These are phyloP conservation scores for Salix brachista DNA, from an alignment of 345 rosid species.

Conservation along the genomic window DNA sequence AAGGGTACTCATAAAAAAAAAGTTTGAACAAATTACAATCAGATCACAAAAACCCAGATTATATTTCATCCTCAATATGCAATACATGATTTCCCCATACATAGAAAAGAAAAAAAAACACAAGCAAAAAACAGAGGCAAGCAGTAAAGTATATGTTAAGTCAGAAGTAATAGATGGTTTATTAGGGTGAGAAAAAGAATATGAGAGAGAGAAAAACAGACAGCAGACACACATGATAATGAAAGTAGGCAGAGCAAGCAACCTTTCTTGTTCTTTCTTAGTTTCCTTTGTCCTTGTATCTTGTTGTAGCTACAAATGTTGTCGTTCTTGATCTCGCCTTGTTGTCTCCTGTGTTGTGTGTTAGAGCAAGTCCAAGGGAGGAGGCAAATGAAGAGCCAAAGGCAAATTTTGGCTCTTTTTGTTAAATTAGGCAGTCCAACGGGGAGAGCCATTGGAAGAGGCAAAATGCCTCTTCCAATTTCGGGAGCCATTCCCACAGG, in stretches of 20 bases:
- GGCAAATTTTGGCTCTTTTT: no score
- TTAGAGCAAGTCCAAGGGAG: no score
- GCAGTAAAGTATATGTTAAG: not conserved
- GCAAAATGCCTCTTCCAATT: no score
- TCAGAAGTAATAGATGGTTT: not conserved
- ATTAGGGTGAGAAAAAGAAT: not conserved
- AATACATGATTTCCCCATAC: not conserved
- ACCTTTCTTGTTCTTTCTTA: slow-evolving; percentile 5
- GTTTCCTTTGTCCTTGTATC: not conserved
- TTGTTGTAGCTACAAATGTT: slow-evolving; percentile 18
- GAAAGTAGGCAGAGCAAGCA: not conserved
- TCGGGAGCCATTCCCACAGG: no score
- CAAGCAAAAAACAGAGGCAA: no score
- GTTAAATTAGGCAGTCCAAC: no score
- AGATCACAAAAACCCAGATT: slow-evolving; percentile 5
- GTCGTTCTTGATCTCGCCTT: not conserved
- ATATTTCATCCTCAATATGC: not conserved
- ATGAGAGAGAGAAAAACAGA: not conserved
- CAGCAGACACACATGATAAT: not conserved
- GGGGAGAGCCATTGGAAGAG: no score
- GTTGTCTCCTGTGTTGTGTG: not conserved
- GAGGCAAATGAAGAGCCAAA: no score
- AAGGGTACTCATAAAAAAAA: not conserved
- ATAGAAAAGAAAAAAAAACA: not conserved
- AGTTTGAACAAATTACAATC: not conserved